Evolutionary conservation across 257 asterid species (phyloP), one percentile per base, ranked within the genome.

Genomic region (Capsicum baccatum): DNA sequence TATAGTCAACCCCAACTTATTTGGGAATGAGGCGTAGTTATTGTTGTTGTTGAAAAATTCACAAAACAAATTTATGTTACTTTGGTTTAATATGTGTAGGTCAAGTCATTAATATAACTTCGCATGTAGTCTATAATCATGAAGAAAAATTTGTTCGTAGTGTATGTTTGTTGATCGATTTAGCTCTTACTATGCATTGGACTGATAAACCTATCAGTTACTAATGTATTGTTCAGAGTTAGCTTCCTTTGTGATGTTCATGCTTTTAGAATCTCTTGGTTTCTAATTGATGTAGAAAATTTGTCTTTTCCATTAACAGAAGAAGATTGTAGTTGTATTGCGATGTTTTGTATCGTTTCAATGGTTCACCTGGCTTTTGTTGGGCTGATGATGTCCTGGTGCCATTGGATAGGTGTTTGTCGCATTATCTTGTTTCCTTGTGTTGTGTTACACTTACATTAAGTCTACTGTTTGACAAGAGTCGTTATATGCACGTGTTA

Each of bases 141-240:
- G 48, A 26, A 26, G 26, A 26, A 26, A 26, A 26, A 26, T 26
- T 26, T 26, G 33, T 26, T 26, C 2, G 33, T 26, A 1, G 33
- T 26, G 33, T 26, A 26, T 26, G 33, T 1, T 26, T 26, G 64
- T 54, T 52, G 64, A 78, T 54, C 8, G 33, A 33, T 54, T 78
- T 78, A 54, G 64, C 81, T 54, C 13, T 78, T 78, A 8, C 64
- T 78, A 64, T 76, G 63, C 21, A 54, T 14, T 54, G 50, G 15
- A 48, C 47, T 54, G 64, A 78, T 9, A 52, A 33, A 54, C 48
- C 48, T 78, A 54, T 26, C 21, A 54, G 64, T 52, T 54, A 26
- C 33, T 78, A 39, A 54, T 78, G 21, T 9, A 14, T 78, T 7
- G 6, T 14, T 54, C 26, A 2, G 64, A 78, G 54, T 54, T 54